Evolutionary conservation across 495 filamentous ascomycete genomes (phyloP).

Genomic region (Chaetomium fimeti): DNA sequence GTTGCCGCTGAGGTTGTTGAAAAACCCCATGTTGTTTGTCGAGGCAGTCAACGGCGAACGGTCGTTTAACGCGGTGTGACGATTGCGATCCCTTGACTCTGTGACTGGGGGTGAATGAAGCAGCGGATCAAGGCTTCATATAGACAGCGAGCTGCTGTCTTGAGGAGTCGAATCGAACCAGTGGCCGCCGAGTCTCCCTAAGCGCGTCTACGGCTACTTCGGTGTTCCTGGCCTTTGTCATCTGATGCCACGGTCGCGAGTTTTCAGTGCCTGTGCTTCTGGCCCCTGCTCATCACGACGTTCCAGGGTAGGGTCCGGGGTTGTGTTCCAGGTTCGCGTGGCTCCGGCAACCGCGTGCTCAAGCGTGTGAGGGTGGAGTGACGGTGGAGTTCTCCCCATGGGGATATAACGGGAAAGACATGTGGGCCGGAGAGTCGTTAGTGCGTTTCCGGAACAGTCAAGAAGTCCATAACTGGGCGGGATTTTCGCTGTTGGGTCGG

Average conservation of each 20-base stretch:
- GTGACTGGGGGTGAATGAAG: neutral
- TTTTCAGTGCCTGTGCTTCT: neutral
- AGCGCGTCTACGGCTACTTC: constrained; percentile 2
- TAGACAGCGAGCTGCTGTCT: neutral
- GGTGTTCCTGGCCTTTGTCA: neutral
- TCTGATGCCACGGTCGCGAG: constrained; percentile 2
- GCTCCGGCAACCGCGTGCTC: neutral
- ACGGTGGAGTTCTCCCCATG: constrained; percentile 14
- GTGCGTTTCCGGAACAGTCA: neutral
- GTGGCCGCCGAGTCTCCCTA: constrained; percentile 1
- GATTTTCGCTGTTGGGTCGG: neutral
- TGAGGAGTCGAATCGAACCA: neutral
- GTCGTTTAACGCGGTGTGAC: neutral
- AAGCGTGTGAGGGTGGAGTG: neutral
- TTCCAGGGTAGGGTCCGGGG: neutral
- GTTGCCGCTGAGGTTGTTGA: constrained; percentile 15
- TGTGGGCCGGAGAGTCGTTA: constrained; percentile 12
- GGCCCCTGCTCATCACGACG: neutral
- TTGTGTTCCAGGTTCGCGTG: neutral
- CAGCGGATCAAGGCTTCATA: neutral
- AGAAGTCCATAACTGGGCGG: neutral
- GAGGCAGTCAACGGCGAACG: neutral
- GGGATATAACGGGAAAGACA: constrained; percentile 1
- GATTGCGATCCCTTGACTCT: neutral
- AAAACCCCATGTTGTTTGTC: constrained; percentile 8